A percentile compares a stretch with the other conserved stretches of the same genome.
Conservation (phyloP, 345 rosid genomes). For the Rhodamnia rubescens region DNA sequence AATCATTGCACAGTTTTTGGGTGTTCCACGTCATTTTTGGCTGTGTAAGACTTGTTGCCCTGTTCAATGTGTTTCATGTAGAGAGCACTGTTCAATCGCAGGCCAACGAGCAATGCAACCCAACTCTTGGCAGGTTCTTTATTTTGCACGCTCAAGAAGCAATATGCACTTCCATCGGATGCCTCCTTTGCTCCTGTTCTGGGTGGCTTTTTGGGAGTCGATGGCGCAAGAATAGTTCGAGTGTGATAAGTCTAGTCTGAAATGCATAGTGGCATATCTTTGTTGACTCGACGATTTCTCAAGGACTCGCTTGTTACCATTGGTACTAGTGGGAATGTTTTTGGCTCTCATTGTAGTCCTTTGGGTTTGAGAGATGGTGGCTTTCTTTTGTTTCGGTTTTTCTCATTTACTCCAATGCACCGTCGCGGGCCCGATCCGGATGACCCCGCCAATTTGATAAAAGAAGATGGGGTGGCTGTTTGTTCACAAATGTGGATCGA, state of each 20-base stretch:
- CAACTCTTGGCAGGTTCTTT: too few relatives aligned
- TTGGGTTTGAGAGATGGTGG: background rate
- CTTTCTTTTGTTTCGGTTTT: conserved; percentile 23
- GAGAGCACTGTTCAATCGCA: background rate
- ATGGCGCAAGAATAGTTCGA: background rate
- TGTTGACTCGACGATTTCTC: background rate
- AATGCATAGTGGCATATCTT: background rate
- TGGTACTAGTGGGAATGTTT: background rate
- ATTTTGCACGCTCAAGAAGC: too few relatives aligned
- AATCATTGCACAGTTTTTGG: background rate
- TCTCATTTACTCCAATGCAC: conserved; percentile 43
- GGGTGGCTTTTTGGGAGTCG: background rate
- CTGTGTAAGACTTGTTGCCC: background rate
- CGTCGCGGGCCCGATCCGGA: conserved; percentile 67
- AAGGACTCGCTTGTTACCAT: background rate
- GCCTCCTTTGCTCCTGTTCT: background rate
- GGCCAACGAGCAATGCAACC: too few relatives aligned
- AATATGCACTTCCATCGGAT: background rate
- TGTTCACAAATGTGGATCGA: conserved; percentile 95
- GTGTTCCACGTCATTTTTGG: background rate
- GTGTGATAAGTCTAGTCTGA: background rate
- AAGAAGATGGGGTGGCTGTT: conserved; percentile 87
- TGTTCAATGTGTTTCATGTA: background rate
- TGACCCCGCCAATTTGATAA: conserved; percentile 67
- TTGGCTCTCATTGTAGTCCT: background rate